Evolutionary conservation across 257 asterid species (phyloP), one percentile per base, ranked within the genome.

Genomic region (Datura wrightii): DNA sequence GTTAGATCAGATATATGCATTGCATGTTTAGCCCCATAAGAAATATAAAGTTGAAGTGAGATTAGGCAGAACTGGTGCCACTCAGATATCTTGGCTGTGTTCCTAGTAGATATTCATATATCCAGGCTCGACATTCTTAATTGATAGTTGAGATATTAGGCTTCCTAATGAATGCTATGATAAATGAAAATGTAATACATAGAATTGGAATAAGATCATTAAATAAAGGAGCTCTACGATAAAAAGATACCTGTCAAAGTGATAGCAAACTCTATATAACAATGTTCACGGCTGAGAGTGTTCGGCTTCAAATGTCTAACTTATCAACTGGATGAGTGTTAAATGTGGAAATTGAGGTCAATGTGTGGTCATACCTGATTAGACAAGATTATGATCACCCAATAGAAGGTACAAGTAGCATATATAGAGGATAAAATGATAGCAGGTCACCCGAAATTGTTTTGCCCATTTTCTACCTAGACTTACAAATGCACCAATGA

Each of bases 1-100:
- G 37, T 24, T n/a, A 60, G 36, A 9, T 37, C 67, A 24, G 60
- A 16, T 8, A 60, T 24, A 60, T 60, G 14, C 67, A 60, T 60
- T 60, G 67, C 67, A 60, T 60, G 67, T 60, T 60, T 60, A n/a
- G 14, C 67, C 67, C 65, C 37, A 19, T 60, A 19, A 19, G 67
- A 60, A 60, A 24, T n/a, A 58, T 18, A 60, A 19, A 19, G 16
- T 60, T 24, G 37, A 58, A 58, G 34, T 58, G 65, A 60, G 6
- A 60, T 60, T 60, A 60, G 36, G 70, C 41, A 31, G 1, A 62
- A 62, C 14, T 62, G 70, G 37, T 62, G 34, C 16, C 3, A 10
- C 31, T 59, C 31, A n/a, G 41, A 4, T 62, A 62, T 62, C 41
- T 62, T 3, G 41, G 16, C 70, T 31, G 42, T 39, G 19, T 59